Base-by-base conservation (phyloP, 345 rosid genomes). In the Syzygium oleosum region DNA sequence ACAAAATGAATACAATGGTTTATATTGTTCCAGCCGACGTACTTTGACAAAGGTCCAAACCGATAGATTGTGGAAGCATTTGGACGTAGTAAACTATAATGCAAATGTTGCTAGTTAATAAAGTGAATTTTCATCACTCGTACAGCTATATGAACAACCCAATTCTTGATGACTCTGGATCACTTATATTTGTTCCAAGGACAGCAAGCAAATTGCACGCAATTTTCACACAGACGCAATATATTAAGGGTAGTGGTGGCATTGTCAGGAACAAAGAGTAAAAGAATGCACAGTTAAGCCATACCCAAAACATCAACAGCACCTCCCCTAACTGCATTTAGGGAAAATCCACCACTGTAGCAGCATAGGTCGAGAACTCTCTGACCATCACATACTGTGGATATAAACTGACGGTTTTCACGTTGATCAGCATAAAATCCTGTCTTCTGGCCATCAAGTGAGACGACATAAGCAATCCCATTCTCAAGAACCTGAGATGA, bases 381-480 rank as follows among this genome's bases (percentile, higher is more conserved):
- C 92, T 85, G 92, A 55, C 96, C 97, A 56, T 90, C 86, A 55
- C 96, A 96, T 87, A 96, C 91, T 54, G 94, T 89, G 77, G 99
- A 95, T 85, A 96, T 88, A 91, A 95, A 95, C 87, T 90, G 92
- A 56, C 97, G 92, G 68, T 90, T 95, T 89, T 94, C 98, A 29
- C 98, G 96, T 86, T 96, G 96, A 92, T 96, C 99, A 63, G 98
- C 96, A 90, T 95, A 96, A 94, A 96, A 95, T 88, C 99, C 98
- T 85, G 98, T 97, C 92, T 97, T 96, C 88, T 97, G 97, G 51
- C 99, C 99, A 87, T 92, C 92, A 77, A 93, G 77, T 85, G 99
- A 96, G 86, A 96, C 84, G 58, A 96, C 89, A 88, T 94, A 97
- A 85, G 93, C 87, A 85, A 97, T 93, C 61, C 94, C 98, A 87